Percentiles rank a stretch among this genome's conserved stretches.
phyloP scores from a whole-genome alignment of 2,329 filamentous ascomycete species.

The Fusarium oxysporum region DNA sequence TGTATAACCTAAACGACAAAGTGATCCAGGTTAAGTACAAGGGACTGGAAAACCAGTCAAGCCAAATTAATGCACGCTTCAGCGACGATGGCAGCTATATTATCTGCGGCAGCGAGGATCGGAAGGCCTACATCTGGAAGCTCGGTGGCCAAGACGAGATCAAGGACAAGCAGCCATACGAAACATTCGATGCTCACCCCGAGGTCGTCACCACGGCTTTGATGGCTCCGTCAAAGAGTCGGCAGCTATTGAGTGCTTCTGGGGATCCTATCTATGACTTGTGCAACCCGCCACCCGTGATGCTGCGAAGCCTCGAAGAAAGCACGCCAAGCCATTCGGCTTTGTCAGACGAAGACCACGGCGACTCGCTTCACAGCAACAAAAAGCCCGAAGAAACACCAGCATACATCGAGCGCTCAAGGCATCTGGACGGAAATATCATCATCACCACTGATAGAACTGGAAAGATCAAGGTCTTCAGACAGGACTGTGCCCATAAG shows the following conservation, averaged over 20 bases:
- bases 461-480: slow-evolving; percentile 92
- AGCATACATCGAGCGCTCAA: slow-evolving; percentile 79
- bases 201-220: slow-evolving; percentile 90
- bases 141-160: slow-evolving; percentile 65
- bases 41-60: slow-evolving; percentile 89
- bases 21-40: slow-evolving; percentile 89
- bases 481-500: slow-evolving; percentile 88
- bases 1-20: slow-evolving; percentile 90
- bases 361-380: slow-evolving; percentile 46
- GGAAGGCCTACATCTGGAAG: slow-evolving; percentile 91
- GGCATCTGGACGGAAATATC: slow-evolving; percentile 86
- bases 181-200: slow-evolving; percentile 91
- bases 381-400: slow-evolving; percentile 75
- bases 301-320: slow-evolving; percentile 80
- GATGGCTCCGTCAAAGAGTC: slow-evolving; percentile 83
- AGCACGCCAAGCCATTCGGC: slow-evolving; percentile 57
- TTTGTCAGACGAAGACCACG: slow-evolving; percentile 52
- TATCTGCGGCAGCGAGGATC: slow-evolving; percentile 93
- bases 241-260: slow-evolving; percentile 81
- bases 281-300: slow-evolving; percentile 94
- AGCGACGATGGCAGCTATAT: slow-evolving; percentile 89
- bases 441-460: slow-evolving; percentile 90
- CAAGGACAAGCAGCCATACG: slow-evolving; percentile 83
- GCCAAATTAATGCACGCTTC: slow-evolving; percentile 90
- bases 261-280: slow-evolving; percentile 96